A percentile compares a stretch with the other conserved stretches of the same genome.
Evolutionary conservation across 495 filamentous ascomycete genomes (phyloP).

Genomic region (Neurospora sp.): DNA sequence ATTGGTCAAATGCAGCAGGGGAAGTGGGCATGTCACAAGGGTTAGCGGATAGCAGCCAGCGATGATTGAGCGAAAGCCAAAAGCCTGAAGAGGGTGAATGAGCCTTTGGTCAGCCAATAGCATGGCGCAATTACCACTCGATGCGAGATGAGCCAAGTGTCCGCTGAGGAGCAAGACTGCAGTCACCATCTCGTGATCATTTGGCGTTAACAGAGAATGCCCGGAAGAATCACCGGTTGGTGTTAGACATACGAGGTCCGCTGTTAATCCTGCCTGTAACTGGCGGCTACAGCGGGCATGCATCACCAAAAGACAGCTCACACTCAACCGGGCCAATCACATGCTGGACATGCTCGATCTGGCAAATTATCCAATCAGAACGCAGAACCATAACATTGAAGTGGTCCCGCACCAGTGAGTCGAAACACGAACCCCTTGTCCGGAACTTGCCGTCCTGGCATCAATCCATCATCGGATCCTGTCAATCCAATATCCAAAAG

Average conservation of each 20-base stretch:
- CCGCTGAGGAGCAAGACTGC: not conserved
- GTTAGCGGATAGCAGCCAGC: slow-evolving; percentile 25
- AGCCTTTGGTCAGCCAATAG: slow-evolving; percentile 12
- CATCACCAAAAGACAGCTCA: slow-evolving; percentile 13
- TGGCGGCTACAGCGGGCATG: not conserved
- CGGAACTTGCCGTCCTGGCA: not conserved
- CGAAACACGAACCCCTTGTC: slow-evolving; percentile 12
- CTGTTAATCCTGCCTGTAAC: slow-evolving; percentile 1
- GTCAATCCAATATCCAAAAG: not conserved
- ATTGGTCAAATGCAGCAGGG: slow-evolving; percentile 24
- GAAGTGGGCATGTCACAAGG: slow-evolving; percentile 13
- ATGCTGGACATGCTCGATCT: slow-evolving; percentile 13
- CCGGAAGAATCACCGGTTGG: too few relatives aligned
- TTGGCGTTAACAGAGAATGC: slow-evolving; percentile 1
- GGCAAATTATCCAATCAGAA: slow-evolving; percentile 13
- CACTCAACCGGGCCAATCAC: slow-evolving; percentile 12
- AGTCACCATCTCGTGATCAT: not conserved
- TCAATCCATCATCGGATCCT: not conserved
- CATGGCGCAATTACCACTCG: not conserved
- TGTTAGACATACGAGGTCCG: not conserved
- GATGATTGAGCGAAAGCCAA: slow-evolving; percentile 20
- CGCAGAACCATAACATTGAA: slow-evolving; percentile 4
- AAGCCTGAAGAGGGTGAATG: slow-evolving; percentile 11
- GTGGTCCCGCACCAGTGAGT: slow-evolving; percentile 12
- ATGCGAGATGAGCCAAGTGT: slow-evolving; percentile 17